Evolutionary conservation across 2,329 filamentous ascomycete species (phyloP).

Genomic region (Stromatinia cepivora): DNA sequence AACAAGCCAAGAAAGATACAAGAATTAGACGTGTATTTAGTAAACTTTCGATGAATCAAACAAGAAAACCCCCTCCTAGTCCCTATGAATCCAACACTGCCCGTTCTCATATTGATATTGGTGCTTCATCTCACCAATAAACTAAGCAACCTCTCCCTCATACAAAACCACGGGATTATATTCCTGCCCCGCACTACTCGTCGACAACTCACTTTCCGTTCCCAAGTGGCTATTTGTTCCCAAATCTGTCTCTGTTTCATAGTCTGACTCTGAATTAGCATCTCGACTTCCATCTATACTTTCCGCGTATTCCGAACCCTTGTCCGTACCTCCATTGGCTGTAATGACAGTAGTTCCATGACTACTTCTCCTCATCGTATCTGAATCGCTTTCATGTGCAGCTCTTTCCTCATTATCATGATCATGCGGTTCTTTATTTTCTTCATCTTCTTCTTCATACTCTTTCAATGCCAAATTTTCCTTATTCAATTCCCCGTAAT

Average conservation of each 20-base stretch:
- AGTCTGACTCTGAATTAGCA: conserved; percentile 27
- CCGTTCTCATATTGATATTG: background rate
- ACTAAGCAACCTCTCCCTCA: conserved; percentile 30
- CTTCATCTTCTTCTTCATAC: conserved; percentile 52
- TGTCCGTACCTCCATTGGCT: conserved; percentile 34
- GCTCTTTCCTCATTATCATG: conserved; percentile 26
- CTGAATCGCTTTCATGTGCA: conserved; percentile 33
- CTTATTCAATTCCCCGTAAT: conserved; percentile 57
- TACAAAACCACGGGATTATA: conserved; percentile 32
- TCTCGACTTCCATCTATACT: conserved; percentile 36
- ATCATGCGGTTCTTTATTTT: conserved; percentile 20
- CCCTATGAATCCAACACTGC: conserved; percentile 28
- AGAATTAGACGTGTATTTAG: background rate
- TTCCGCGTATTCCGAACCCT: conserved; percentile 38
- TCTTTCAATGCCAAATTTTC: conserved; percentile 65
- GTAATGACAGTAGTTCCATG: conserved; percentile 37
- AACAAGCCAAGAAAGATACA: conserved; percentile 8
- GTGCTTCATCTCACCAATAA: background rate
- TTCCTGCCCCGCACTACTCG: conserved; percentile 19
- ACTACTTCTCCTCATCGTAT: conserved; percentile 39
- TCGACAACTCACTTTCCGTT: conserved; percentile 22
- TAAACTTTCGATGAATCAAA: background rate
- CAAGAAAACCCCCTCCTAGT: conserved; percentile 16
- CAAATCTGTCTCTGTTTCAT: conserved; percentile 27
- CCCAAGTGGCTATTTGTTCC: conserved; percentile 12